Percentiles rank a stretch among this genome's conserved stretches.
These are phyloP conservation scores for Biscutella laevigata DNA, from an alignment of 441 rosid species.

Conservation along the genomic window DNA sequence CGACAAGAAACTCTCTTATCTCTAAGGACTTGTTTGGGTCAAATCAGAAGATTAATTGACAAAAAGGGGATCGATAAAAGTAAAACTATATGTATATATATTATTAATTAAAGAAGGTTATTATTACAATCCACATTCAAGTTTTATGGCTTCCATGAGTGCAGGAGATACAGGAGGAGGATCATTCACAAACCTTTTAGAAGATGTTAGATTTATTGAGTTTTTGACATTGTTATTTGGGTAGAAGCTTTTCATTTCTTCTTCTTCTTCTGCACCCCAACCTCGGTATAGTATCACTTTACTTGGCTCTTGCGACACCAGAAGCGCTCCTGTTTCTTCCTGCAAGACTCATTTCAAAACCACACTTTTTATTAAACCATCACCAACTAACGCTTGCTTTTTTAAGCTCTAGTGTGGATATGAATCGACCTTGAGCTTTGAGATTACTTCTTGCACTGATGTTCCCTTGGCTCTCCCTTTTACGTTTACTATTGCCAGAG, in stretches of 20 bases:
- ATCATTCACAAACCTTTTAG: slow-evolving; percentile 13
- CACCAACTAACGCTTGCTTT: neutral
- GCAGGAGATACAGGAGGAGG: slow-evolving; percentile 50
- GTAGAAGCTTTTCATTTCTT: slow-evolving; percentile 30
- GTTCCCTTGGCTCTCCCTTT: slow-evolving; percentile 97
- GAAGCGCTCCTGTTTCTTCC: slow-evolving; percentile 83
- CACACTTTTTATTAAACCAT: neutral
- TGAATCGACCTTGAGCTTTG: slow-evolving; percentile 67
- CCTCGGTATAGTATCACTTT: slow-evolving; percentile 85
- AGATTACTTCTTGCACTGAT: slow-evolving; percentile 78
- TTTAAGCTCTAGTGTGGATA: neutral
- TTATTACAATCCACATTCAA: slow-evolving; percentile 63
- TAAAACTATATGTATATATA: no score
- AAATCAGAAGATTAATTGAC: no score
- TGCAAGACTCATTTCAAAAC: slow-evolving; percentile 23
- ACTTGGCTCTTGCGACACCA: slow-evolving; percentile 88
- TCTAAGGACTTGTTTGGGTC: no score
- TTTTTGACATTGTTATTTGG: slow-evolving; percentile 21
- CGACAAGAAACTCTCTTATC: no score
- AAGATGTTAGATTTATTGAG: slow-evolving; percentile 16
- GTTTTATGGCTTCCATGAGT: slow-evolving; percentile 68
- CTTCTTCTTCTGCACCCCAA: slow-evolving; percentile 67
- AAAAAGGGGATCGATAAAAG: no score
- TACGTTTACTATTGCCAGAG: slow-evolving; percentile 77
- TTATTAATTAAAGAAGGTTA: neutral